These are phyloP conservation scores for Aotearoamyces nothofagi DNA, from an alignment of 2,329 filamentous ascomycete species.

Conservation along the genomic window DNA sequence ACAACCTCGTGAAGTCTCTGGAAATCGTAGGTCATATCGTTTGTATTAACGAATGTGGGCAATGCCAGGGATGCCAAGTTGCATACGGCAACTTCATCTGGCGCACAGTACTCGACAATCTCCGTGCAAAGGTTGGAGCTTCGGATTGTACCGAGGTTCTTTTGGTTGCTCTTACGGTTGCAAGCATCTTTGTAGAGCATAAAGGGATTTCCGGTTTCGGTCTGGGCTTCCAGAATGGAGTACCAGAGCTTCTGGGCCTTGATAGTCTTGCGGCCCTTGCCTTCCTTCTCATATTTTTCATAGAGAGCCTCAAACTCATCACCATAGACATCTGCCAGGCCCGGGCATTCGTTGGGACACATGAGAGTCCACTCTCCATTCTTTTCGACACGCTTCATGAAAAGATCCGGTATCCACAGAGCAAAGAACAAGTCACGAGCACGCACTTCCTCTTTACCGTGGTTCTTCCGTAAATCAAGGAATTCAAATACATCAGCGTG, in stretches of 20 bases:
- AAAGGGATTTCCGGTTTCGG: slow-evolving; percentile 96
- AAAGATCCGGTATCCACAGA: slow-evolving; percentile 95
- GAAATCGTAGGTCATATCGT: slow-evolving; percentile 80
- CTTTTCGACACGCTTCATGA: slow-evolving; percentile 98
- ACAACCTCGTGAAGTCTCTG: slow-evolving; percentile 90
- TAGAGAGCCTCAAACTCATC: slow-evolving; percentile 95
- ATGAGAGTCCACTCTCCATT: slow-evolving; percentile 96
- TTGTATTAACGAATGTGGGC: slow-evolving; percentile 80
- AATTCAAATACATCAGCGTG: slow-evolving; percentile 96
- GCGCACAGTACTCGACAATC: slow-evolving; percentile 93
- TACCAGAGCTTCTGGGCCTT: slow-evolving; percentile 99
- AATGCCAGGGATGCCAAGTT: slow-evolving; percentile 92
- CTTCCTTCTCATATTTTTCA: slow-evolving; percentile 79
- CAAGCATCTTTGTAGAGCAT: slow-evolving; percentile 99
- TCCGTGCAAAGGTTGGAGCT: slow-evolving; percentile 99
- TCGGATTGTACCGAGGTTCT: slow-evolving; percentile 96
- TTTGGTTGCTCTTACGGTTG: slow-evolving; percentile 99
- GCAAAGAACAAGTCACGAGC: slow-evolving; percentile 96
- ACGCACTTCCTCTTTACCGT: slow-evolving; percentile 95
- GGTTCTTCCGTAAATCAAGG: slow-evolving; percentile 96
- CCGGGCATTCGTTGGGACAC: slow-evolving; percentile 93
- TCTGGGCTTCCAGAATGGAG: slow-evolving; percentile 93
- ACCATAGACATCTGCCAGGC: slow-evolving; percentile 89
- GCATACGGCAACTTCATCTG: slow-evolving; percentile 97
- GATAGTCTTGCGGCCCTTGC: slow-evolving; percentile 76